Evolutionary conservation across 306 rosid genomes (phyloP).

Genomic region (Acacia crassicarpa): DNA sequence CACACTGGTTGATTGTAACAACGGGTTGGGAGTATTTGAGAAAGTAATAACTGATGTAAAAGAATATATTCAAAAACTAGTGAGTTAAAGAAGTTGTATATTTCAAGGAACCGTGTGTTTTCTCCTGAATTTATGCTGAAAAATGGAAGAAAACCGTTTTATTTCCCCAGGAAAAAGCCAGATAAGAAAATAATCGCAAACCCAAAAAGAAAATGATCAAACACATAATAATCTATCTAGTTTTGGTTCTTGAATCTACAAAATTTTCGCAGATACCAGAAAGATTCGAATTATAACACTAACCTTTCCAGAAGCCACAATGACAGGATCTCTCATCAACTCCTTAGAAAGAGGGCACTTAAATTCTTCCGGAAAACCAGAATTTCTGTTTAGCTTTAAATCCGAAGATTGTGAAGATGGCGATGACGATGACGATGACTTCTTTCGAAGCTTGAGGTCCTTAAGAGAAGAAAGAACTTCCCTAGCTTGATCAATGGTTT

Average conservation of each 20-base stretch:
- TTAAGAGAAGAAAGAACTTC: slow-evolving; percentile 44
- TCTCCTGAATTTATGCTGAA: not conserved
- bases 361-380: slow-evolving; percentile 52
- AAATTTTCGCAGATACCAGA: slow-evolving; percentile 25
- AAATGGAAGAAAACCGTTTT: not conserved
- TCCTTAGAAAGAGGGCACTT: slow-evolving; percentile 70
- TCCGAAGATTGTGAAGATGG: not conserved
- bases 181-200: not conserved
- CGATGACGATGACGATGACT: not conserved
- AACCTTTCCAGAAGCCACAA: slow-evolving; percentile 68
- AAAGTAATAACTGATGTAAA: not conserved
- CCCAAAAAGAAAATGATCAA: not conserved
- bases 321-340: slow-evolving; percentile 73
- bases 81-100: not conserved
- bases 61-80: not conserved
- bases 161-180: not conserved
- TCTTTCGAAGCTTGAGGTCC: slow-evolving; percentile 45
- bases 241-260: not conserved
- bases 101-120: not conserved
- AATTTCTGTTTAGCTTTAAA: slow-evolving; percentile 37
- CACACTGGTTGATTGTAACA: not conserved
- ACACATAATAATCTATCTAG: not conserved
- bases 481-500: slow-evolving; percentile 53
- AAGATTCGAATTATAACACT: slow-evolving; percentile 21
- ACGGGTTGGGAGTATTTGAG: not conserved